phyloP scores from a whole-genome alignment of 75 land plant species.

The Pinus albicaulis region DNA sequence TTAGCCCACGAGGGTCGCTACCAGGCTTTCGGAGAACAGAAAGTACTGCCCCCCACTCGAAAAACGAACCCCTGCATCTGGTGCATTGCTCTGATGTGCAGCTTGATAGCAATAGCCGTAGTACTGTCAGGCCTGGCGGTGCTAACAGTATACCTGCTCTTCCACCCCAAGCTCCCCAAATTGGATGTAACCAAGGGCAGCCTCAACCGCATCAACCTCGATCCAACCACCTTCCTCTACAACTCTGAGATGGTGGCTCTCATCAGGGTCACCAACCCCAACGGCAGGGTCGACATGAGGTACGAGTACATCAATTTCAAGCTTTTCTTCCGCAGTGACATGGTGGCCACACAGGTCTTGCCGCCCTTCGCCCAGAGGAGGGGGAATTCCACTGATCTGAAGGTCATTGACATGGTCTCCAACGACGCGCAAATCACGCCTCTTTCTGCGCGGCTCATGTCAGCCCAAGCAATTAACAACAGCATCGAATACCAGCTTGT shows the following conservation, averaged over 20 bases:
- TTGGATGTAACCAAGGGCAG: not conserved
- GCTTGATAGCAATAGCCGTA: not conserved
- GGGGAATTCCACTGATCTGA: not conserved
- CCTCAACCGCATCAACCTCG: not conserved
- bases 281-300: not conserved
- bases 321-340: not conserved
- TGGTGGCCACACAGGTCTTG: not conserved
- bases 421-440: not conserved
- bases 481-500: not conserved
- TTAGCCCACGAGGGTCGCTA: no score
- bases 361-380: not conserved
- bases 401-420: not conserved
- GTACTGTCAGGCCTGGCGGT: not conserved
- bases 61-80: not conserved
- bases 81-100: not conserved
- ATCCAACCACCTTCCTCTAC: not conserved
- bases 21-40: no score
- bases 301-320: conserved; percentile 7
- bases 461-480: not conserved
- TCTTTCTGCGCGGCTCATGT: not conserved
- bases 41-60: not conserved
- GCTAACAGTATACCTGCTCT: not conserved
- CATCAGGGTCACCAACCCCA: not conserved
- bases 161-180: conserved; percentile 6
- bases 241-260: not conserved